Evolutionary conservation across 331 rosid genomes (phyloP).

Genomic region (Telfairia occidentalis): DNA sequence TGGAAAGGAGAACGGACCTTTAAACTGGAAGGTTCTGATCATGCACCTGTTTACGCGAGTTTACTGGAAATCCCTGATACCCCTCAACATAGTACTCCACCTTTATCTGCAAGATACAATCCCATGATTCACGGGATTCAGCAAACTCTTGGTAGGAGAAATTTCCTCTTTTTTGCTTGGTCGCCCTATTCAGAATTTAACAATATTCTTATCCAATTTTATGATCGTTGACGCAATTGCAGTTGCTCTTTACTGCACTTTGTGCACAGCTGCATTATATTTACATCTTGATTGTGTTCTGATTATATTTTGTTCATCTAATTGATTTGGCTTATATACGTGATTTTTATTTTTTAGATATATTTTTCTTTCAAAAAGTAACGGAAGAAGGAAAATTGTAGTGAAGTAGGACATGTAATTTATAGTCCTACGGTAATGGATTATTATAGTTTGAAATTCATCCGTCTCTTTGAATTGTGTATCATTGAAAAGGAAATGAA

Average conservation of each 20-base stretch:
- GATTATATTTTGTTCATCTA: background rate
- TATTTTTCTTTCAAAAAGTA: background rate
- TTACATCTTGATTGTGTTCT: background rate
- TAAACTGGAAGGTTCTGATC: constrained; percentile 92
- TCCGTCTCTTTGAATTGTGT: no score
- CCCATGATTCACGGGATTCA: constrained; percentile 81
- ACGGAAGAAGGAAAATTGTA: background rate
- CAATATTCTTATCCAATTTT: background rate
- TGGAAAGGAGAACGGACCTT: constrained; percentile 71
- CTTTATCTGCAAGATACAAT: constrained; percentile 72
- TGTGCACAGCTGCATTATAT: background rate
- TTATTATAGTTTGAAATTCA: background rate
- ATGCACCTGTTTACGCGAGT: constrained; percentile 70
- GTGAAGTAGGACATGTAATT: background rate
- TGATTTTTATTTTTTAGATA: background rate
- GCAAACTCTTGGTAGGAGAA: constrained; percentile 62
- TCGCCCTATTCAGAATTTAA: background rate
- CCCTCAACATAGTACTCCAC: constrained; percentile 60
- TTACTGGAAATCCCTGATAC: constrained; percentile 51
- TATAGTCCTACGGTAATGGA: background rate
- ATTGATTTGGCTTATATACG: background rate
- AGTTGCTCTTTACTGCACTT: background rate
- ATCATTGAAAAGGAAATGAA: no score
- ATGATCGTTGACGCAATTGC: background rate
- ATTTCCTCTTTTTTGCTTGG: background rate